Base-by-base conservation (phyloP, 2,329 filamentous ascomycete genomes). In the Tympanopsis confertula region DNA sequence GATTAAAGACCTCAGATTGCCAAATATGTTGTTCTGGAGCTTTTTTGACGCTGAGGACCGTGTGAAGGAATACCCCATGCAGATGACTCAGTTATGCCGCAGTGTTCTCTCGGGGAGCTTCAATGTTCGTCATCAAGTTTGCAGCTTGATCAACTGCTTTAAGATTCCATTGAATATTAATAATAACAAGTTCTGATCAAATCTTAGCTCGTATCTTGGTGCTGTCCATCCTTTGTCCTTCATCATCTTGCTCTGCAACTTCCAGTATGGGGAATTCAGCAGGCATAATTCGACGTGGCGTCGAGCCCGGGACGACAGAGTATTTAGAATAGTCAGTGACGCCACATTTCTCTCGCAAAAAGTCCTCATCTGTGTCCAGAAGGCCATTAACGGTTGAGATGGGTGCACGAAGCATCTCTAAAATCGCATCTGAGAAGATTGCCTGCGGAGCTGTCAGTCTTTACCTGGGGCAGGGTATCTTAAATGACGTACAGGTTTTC, bases 221-320 rank as follows among this genome's bases (percentile, higher is more conserved):
- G 55, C 83, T 91, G 53, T 89, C 78, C 50, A 80, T 67, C 39
- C 78, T 68, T 49, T 64, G 69, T 0, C 86, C 85, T 55, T 93
- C 84, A 49, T 93, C 86, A 42, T 80, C 75, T 57, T 93, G 83
- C 59, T 91, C 86, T 5, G 65, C 70, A 4, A 93, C 85, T 2
- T 66, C 72, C 47, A 93, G 50, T 44, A 80, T 71, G 0, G 86
- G 86, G 42, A 91, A 64, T 40, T 65, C 54, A 0, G 54, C 61
- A 0, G 86, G 86, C 83, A 93, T 88, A 44, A 93, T 93, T 15
- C 86, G 65, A 40, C 86, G 62, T 0, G 86, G 85, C 1, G 40
- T 59, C 0, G 70, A 48, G 1, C 81, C 82, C 0, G 70, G 61
- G 1, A 88, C 65, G n/a, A 89, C 55, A 22, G 68, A 73, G 53